Base-by-base conservation (phyloP, 2,329 filamentous ascomycete species). In the Herpotrichia juniperi region DNA sequence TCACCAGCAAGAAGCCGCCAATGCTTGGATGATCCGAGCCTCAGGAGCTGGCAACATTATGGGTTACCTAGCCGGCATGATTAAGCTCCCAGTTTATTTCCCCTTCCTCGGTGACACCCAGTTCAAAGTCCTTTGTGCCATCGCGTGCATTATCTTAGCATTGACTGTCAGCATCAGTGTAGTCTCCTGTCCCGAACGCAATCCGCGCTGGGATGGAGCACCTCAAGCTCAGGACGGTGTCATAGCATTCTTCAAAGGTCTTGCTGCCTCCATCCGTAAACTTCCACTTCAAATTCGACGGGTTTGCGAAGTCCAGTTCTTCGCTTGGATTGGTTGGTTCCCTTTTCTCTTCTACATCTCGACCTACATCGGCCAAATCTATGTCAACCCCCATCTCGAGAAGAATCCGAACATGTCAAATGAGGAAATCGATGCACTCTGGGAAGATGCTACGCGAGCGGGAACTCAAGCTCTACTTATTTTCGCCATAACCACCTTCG, bases 261-360 rank as follows among this genome's bases (percentile, higher is more conserved):
- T 96, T 2, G 87, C 89, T 70, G 83, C 81, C 43, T 92, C 92
- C 0, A 89, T 96, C 58, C 85, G 83, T 63, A 83, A 87, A 32
- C 80, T 97, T 6, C 93, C 93, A 1, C 87, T 87, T 0, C 92
- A 96, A 73, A 91, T 94, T 58, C 83, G 83, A 56, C 87, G 85
- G 57, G 91, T 97, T 31, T 97, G 93, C 51, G 64, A 74, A 46
- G 77, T 79, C 0, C 78, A 80, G 49, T 76, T 79, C 64, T 93
- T 87, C 54, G 91, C 91, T 4, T 97, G 93, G 93, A 87, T 97
- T 50, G 93, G 91, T 46, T 97, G 93, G 85, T 97, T 97, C 66
- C 93, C 93, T 1, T 92, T 96, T 72, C 81, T 97, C 2, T 97
- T 96, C 76, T 97, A 97, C 78, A 91, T 91, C 4, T 96, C 92